Evolutionary conservation across 202 grass and related monocot species (phyloP).

Genomic region (Carex arenaria): DNA sequence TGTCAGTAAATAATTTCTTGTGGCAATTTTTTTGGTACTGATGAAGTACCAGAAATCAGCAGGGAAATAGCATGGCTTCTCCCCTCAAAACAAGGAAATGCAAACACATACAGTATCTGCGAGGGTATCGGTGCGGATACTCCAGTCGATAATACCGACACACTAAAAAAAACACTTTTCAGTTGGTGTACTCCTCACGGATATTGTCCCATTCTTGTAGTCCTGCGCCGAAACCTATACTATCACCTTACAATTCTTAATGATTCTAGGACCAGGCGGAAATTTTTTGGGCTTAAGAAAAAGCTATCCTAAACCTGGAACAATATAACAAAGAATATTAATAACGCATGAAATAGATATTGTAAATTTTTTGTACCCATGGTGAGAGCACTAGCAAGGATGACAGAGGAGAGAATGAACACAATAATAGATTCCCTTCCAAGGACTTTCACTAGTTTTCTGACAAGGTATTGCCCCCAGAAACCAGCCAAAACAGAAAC

Average conservation of each 20-base stretch:
- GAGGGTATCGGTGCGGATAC: no score
- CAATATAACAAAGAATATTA: not conserved
- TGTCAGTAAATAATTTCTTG: not conserved
- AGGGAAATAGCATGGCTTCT: not conserved
- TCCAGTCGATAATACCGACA: no score
- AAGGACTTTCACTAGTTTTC: constrained; percentile 68
- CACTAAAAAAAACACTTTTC: no score
- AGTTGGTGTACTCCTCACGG: no score
- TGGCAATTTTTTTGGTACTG: not conserved
- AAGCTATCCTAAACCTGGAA: not conserved
- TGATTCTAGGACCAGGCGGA: not conserved
- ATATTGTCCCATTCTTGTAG: no score
- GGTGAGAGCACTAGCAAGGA: constrained; percentile 83
- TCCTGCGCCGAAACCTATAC: not conserved
- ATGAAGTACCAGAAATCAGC: not conserved
- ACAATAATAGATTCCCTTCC: constrained; percentile 82
- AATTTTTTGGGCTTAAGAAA: not conserved
- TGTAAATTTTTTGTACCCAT: constrained; percentile 52
- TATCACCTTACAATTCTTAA: not conserved
- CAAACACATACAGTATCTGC: not conserved
- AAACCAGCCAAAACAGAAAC: constrained; percentile 87
- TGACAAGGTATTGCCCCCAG: constrained; percentile 84
- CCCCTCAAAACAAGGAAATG: not conserved
- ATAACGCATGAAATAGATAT: not conserved
- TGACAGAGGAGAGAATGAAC: constrained; percentile 96